phyloP scores from a whole-genome alignment of 2,329 filamentous ascomycete species.

The Diaporthe sp. region DNA sequence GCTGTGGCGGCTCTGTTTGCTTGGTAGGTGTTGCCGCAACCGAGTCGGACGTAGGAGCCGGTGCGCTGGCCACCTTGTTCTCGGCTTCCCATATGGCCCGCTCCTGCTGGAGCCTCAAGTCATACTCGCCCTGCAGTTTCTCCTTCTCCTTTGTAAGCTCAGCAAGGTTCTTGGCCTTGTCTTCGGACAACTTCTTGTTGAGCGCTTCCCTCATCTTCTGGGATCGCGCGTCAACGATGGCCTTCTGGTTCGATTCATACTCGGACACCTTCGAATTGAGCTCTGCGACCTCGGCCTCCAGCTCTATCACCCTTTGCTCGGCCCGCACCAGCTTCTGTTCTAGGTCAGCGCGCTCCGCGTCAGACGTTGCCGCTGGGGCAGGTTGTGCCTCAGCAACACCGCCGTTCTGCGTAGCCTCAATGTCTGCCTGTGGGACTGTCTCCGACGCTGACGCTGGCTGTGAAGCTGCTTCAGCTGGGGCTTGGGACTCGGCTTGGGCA shows the following conservation, averaged over 20 bases:
- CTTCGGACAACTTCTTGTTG: slow-evolving; percentile 79
- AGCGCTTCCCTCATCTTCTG: slow-evolving; percentile 78
- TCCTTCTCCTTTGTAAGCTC: slow-evolving; percentile 66
- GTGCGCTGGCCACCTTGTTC: slow-evolving; percentile 48
- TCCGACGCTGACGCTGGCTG: slow-evolving; percentile 42
- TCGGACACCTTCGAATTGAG: slow-evolving; percentile 74
- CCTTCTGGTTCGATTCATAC: slow-evolving; percentile 73
- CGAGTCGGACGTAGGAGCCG: slow-evolving; percentile 14
- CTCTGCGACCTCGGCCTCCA: slow-evolving; percentile 74
- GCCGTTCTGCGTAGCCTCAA: slow-evolving; percentile 48
- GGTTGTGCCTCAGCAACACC: slow-evolving; percentile 42
- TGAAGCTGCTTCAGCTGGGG: slow-evolving; percentile 42
- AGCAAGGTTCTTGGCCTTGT: slow-evolving; percentile 65
- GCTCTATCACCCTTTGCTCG: slow-evolving; percentile 73
- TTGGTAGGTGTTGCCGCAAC: slow-evolving; percentile 57
- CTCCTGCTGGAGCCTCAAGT: slow-evolving; percentile 71
- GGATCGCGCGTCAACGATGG: slow-evolving; percentile 73
- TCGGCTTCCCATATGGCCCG: slow-evolving; percentile 73
- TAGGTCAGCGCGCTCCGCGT: slow-evolving; percentile 71
- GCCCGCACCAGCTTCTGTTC: slow-evolving; percentile 73
- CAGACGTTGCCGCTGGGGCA: slow-evolving; percentile 56
- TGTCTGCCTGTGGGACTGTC: slow-evolving; percentile 42
- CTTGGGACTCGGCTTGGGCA: slow-evolving; percentile 52
- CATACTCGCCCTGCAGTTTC: slow-evolving; percentile 61
- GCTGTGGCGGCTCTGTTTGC: slow-evolving; percentile 46